Evolutionary conservation across 2,329 filamentous ascomycete genomes (phyloP), one percentile per base, ranked within the genome.

Genomic region (Didymella arachidicola): DNA sequence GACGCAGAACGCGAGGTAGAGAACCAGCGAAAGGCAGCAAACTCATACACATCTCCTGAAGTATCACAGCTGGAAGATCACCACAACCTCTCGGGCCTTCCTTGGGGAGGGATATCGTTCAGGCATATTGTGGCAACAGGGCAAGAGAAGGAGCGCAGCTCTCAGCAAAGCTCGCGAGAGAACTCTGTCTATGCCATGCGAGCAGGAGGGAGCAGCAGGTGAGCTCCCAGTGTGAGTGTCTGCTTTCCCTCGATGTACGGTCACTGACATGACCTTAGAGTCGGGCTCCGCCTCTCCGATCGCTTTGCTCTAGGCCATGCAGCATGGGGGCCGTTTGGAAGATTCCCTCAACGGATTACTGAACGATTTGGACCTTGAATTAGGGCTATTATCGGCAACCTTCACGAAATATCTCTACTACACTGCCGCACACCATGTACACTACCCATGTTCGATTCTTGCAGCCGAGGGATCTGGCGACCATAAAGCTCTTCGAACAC

Each of bases 81-180:
- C 47, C 81, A 84, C 12, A 80, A 86, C 2, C 79, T 86, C 7
- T 87, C 87, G 0, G 89, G 89, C 0, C 79, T 92, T 3, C 89
- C 89, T 0, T 92, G 89, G 90, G 90, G 90, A 34, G 84, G 88
- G 19, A 76, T 91, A 63, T 89, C 83, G 60, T 82, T 92, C 77
- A 82, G 79, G 38, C 79, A 84, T 60, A 76, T 83, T 12, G 75
- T 84, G 32, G 74, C 78, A 36, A 72, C 75, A 26, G 81, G 82
- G 14, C 79, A 76, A 60, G 74, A 69, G 27, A 80, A 78, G 60
- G 80, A 83, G 61, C 77, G 78, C 58, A 77, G 71, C 49, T 82
- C 79, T 6, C 71, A 75, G 45, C 69, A 72, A 39, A 79, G 75
- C 29, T 78, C 78, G 30, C 62, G 73, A 42, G 77, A 79, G 53